phyloP scores from a whole-genome alignment of 257 asterid species.

The Fraxinus quadrangulata region DNA sequence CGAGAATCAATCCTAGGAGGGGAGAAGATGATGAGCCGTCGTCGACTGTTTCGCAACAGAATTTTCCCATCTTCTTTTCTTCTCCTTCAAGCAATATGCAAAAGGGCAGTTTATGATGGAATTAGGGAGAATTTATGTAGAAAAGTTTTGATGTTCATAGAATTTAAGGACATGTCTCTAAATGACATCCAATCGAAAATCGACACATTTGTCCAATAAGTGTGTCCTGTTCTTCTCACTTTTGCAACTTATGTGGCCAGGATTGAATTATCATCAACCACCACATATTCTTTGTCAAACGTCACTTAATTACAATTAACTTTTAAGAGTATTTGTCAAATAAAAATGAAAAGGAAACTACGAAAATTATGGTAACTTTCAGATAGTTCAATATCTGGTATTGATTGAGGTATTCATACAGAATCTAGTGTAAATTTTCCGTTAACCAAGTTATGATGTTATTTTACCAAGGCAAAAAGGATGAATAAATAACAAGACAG shows the following conservation, averaged over 20 bases:
- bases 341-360: background rate
- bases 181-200: background rate
- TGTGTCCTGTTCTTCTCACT: background rate
- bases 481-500: background rate
- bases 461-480: background rate
- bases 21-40: background rate
- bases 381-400: background rate
- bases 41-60: background rate
- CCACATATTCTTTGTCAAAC: conserved; percentile 6
- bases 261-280: background rate
- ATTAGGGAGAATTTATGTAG: background rate
- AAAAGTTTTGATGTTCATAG: background rate
- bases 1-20: background rate
- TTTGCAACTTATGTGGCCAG: background rate
- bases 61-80: conserved; percentile 5
- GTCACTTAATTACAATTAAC: background rate
- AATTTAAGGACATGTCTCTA: background rate
- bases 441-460: background rate
- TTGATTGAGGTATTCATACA: background rate
- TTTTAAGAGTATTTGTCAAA: background rate
- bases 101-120: background rate
- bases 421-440: background rate
- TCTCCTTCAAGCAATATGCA: background rate
- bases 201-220: background rate
- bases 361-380: background rate